Evolutionary conservation across 2,329 filamentous ascomycete genomes (phyloP), one percentile per base, ranked within the genome.

Genomic region (Colletotrichum destructivum): DNA sequence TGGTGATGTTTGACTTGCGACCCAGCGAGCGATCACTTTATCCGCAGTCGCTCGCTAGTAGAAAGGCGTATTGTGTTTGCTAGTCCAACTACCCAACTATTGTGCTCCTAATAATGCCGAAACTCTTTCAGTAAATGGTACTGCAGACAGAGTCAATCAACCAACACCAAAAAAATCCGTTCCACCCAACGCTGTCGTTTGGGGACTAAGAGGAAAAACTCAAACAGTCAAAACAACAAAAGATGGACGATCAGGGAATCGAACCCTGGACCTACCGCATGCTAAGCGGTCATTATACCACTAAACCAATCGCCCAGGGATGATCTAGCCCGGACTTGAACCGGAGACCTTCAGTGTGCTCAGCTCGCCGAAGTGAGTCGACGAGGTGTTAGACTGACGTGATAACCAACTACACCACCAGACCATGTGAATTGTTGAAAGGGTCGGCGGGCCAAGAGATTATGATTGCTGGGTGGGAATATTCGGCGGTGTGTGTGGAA

Each of bases 361-460:
- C 12, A 40, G 26, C 35, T 31, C 16, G 4, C 0, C 9, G 21
- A 18, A 4, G 21, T 15, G 47, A 44, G 5, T 1, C 23, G 16
- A 15, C 11, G 5, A 18, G 7, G 3, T 79, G 82, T 84, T 84
- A 84, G 81, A 84, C 82, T 84, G 81, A 84, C 80, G 83, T 84
- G 83, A 84, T 84, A 84, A 84, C 82, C 83, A 84, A 84, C 83
- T 80, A 79, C 78, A 79, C 79, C 82, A 68, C 87, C 84, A 69
- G 66, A 72, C 69, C 69, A 40, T 35, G n/a, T 44, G 26, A 31
- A 31, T 31, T 47, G 15, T 6, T 46, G 38, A 0, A 9, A 7
- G 4, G 1, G 2, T 31, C 5, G 16, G 59, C 12, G 5, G 3
- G 23, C 18, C 40, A 9, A 9, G 31, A 12, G 0, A 40, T 35